A percentile compares a stretch with the other conserved stretches of the same genome.
These are phyloP conservation scores for Prunus davidiana DNA, from an alignment of 306 rosid species.

Conservation along the genomic window DNA sequence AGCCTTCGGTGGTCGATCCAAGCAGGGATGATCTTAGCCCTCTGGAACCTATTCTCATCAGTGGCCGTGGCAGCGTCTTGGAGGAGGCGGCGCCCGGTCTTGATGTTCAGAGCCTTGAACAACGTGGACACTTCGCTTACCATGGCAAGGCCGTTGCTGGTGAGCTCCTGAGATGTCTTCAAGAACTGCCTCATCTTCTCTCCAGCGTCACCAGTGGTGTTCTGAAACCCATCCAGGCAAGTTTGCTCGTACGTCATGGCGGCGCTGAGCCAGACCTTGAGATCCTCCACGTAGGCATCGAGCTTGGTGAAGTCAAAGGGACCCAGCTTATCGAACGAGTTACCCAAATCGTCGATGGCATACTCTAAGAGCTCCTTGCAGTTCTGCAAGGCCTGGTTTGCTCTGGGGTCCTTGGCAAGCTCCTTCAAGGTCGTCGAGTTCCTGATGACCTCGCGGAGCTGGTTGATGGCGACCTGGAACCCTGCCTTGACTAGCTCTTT, in stretches of 20 bases:
- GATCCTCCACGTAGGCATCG: slow-evolving; percentile 35
- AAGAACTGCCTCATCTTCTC: slow-evolving; percentile 37
- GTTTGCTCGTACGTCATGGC: slow-evolving; percentile 57
- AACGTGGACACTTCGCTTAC: slow-evolving; percentile 24
- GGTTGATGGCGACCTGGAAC: slow-evolving; percentile 23
- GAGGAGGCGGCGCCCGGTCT: slow-evolving; percentile 8
- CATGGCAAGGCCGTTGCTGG: slow-evolving; percentile 64
- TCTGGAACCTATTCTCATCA: neutral
- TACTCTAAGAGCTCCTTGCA: slow-evolving; percentile 59
- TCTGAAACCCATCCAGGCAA: slow-evolving; percentile 61
- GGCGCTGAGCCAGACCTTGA: slow-evolving; percentile 63
- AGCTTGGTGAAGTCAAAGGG: slow-evolving; percentile 37
- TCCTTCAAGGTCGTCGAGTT: slow-evolving; percentile 35
- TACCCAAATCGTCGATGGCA: slow-evolving; percentile 44
- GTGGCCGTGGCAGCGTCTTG: neutral
- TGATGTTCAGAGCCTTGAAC: neutral
- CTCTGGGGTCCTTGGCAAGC: slow-evolving; percentile 40
- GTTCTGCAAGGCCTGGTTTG: slow-evolving; percentile 46
- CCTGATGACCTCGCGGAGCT: slow-evolving; percentile 24
- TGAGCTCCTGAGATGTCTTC: slow-evolving; percentile 45
- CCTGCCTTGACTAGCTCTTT: slow-evolving; percentile 46
- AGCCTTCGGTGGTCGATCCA: slow-evolving; percentile 39
- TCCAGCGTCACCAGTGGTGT: slow-evolving; percentile 43
- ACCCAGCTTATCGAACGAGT: slow-evolving; percentile 32
- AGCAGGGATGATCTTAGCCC: slow-evolving; percentile 24